A percentile compares a stretch with the other conserved stretches of the same genome.
phyloP scores from a whole-genome alignment of 2,329 filamentous ascomycete species.

The Ophiostoma sp. region DNA sequence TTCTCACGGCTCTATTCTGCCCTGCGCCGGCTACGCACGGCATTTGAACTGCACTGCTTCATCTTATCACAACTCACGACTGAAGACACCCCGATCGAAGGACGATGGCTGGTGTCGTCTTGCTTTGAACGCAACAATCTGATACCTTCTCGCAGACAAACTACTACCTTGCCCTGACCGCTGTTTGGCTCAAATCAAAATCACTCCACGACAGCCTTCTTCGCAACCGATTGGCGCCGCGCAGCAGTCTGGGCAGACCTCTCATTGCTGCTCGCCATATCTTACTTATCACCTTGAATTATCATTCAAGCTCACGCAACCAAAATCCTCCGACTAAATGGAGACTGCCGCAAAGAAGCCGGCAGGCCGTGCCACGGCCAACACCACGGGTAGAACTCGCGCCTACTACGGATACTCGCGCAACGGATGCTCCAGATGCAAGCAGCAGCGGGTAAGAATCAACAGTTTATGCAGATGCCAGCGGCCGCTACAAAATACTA shows the following conservation, averaged over 20 bases:
- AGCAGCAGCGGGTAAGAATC: slow-evolving; percentile 25
- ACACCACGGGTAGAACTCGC: slow-evolving; percentile 21
- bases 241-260: background rate
- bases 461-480: background rate
- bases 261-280: background rate
- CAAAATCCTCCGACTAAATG: slow-evolving; percentile 1
- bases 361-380: slow-evolving; percentile 5
- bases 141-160: background rate
- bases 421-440: slow-evolving; percentile 28
- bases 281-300: background rate
- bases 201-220: background rate
- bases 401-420: slow-evolving; percentile 28
- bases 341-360: slow-evolving; percentile 16
- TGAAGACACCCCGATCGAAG: background rate
- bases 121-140: background rate
- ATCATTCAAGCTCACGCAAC: background rate
- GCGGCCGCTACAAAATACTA: background rate
- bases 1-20: background rate
- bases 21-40: slow-evolving; percentile 3
- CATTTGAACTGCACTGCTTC: background rate
- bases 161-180: background rate
- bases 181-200: background rate
- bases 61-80: background rate
- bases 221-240: background rate
- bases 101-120: background rate